A percentile compares a stretch with the other conserved stretches of the same genome.
phyloP scores from a whole-genome alignment of 306 rosid species.

The Gynostemma pentaphyllum region DNA sequence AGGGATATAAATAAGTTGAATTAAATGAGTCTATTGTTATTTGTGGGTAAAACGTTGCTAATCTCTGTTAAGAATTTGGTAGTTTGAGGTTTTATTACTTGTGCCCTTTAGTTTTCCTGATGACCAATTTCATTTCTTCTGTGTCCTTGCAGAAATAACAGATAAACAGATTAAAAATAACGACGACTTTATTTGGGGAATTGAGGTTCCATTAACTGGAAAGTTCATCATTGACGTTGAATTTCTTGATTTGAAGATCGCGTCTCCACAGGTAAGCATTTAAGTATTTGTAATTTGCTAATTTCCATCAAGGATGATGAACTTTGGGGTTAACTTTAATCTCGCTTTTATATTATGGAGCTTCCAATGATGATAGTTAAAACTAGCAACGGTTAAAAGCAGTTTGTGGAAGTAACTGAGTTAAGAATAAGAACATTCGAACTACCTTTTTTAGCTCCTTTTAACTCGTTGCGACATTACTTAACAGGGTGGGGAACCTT shows the following conservation, averaged over 20 bases:
- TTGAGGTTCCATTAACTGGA: conserved; percentile 89
- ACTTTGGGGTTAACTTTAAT: background rate
- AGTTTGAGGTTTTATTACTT: background rate
- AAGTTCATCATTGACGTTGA: conserved; percentile 91
- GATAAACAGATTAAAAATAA: conserved; percentile 67
- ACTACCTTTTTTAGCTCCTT: background rate
- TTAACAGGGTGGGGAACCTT: conserved; percentile 62
- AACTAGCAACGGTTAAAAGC: background rate
- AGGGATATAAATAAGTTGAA: too few relatives aligned
- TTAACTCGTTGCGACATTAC: background rate
- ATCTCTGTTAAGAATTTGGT: background rate
- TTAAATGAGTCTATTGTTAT: background rate
- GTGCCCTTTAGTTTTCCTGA: background rate
- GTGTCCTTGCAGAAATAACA: conserved; percentile 41
- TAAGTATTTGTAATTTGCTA: background rate
- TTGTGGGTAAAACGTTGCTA: background rate
- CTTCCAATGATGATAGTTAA: background rate
- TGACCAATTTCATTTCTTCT: background rate
- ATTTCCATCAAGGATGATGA: background rate
- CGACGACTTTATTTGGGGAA: conserved; percentile 89
- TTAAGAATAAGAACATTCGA: background rate
- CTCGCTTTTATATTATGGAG: background rate
- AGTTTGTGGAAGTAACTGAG: background rate
- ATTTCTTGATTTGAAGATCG: conserved; percentile 81
- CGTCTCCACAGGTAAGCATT: conserved; percentile 46